Evolutionary conservation across 2,329 filamentous ascomycete genomes (phyloP).

Genomic region (Calonectria pteridis): DNA sequence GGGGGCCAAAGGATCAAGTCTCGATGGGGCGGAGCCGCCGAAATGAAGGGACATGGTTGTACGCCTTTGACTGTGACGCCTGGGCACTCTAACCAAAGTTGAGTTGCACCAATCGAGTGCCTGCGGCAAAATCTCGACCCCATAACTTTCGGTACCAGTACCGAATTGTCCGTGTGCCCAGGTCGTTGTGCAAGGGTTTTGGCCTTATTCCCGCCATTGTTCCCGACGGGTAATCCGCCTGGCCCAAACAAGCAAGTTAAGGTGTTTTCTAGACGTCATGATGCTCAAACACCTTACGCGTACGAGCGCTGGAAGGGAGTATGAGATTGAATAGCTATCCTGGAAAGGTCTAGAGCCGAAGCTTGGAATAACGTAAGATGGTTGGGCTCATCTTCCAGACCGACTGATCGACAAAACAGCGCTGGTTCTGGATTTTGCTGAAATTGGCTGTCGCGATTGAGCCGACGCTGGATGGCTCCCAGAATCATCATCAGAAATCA

Average conservation of each 20-base stretch:
- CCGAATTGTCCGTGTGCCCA: not conserved
- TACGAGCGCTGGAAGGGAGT: not conserved
- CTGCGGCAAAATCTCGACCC: not conserved
- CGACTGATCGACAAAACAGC: not conserved
- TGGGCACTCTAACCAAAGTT: not conserved
- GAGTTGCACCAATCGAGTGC: slow-evolving; percentile 7
- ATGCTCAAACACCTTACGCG: slow-evolving; percentile 8
- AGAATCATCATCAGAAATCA: not conserved
- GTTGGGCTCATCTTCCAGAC: not conserved
- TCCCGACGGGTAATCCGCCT: slow-evolving; percentile 11
- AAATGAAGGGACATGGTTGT: slow-evolving; percentile 17
- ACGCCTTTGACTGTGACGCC: not conserved
- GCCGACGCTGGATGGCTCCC: not conserved
- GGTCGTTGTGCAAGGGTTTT: not conserved
- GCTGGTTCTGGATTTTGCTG: not conserved
- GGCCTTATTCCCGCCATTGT: slow-evolving; percentile 1
- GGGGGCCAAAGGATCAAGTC: not conserved
- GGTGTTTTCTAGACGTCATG: slow-evolving; percentile 9
- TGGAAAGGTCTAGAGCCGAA: not conserved
- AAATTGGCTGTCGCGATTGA: not conserved
- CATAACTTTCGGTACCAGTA: not conserved
- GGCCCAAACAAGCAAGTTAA: not conserved
- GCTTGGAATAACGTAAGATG: slow-evolving; percentile 13
- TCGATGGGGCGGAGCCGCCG: slow-evolving; percentile 11
- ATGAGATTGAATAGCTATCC: slow-evolving; percentile 2